Conservation (phyloP, 2,329 filamentous ascomycete species). For the Pyrenochaeta sp. region DNA sequence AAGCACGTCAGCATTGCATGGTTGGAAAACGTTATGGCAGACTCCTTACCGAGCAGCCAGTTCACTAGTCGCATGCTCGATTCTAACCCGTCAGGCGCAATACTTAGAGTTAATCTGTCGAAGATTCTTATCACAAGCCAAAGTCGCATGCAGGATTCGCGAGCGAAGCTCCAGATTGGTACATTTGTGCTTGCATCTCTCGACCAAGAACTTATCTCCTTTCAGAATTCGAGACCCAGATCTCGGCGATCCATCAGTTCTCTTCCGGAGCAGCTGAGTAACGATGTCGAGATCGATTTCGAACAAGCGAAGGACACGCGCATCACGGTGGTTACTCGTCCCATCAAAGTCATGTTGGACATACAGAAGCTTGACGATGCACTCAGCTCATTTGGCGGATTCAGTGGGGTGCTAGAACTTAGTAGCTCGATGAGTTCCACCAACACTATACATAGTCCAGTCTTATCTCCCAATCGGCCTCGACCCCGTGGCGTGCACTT, state of each 20-base stretch:
- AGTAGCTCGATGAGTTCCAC: conserved; percentile 83
- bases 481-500: conserved; percentile 65
- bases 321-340: conserved; percentile 76
- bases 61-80: conserved; percentile 25
- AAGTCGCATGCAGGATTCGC: conserved; percentile 17
- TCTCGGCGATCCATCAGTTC: conserved; percentile 34
- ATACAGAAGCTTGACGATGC: conserved; percentile 84
- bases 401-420: conserved; percentile 90
- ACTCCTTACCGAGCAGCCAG: conserved; percentile 25
- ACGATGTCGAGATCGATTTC: conserved; percentile 46
- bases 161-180: conserved; percentile 43
- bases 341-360: conserved; percentile 78
- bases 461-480: conserved; percentile 38
- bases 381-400: conserved; percentile 85
- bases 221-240: conserved; percentile 48
- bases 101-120: conserved; percentile 36
- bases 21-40: conserved; percentile 39
- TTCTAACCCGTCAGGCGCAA: conserved; percentile 36
- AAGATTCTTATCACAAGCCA: conserved; percentile 35
- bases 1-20: conserved; percentile 41
- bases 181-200: conserved; percentile 59
- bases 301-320: conserved; percentile 41
- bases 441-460: conserved; percentile 58
- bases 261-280: conserved; percentile 33
- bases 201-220: conserved; percentile 61